Evolutionary conservation across 169 alveolate species (phyloP), one percentile per base, ranked within the genome.

Genomic region (Eimeria necatrix): DNA sequence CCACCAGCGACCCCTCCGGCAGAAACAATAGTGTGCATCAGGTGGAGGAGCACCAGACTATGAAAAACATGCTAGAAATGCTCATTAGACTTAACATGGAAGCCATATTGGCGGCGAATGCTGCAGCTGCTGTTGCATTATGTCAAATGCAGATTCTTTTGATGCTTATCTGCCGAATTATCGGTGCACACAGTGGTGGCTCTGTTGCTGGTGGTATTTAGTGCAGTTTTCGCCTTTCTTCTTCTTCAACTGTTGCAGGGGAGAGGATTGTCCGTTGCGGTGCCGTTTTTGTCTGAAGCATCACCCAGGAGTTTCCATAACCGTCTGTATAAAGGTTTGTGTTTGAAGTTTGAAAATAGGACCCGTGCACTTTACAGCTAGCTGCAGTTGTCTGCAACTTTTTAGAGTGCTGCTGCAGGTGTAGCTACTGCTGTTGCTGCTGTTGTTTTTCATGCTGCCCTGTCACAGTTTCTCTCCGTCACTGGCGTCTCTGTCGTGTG

Each of bases 181-280:
- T 32, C 41, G 41, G 41, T 32, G 41, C 41, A 32, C 41, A 32
- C 41, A 32, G 41, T 32, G 41, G 41, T 32, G 41, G 68, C 12
- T 56, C 20, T 56, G 68, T 18, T 56, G 68, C 68, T 56, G 68
- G 1, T 41, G 83, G 46, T 71, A 7, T 24, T 71, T 5, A n/a
- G 12, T 7, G 74, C 20, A 64, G 24, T 53, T 46, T 26, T 8
- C 26, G 26, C 41, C 56, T 22, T n/a, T 41, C 22, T 81, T 41
- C 22, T 81, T 2, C 41, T 32, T 60, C 61, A 22, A 0, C 59
- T 7, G 48, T 2, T 68, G 46, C 74, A 86, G 93, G 84, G 93
- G 93, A 4, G 93, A 86, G 60, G 93, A 86, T 53, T 86, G 93
- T 24, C 93, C 93, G 4, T 70, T 86, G 48, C 93, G 93, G 71